Conservation (phyloP, 768 basidiomycete species). For the Scleroderma citrinum region DNA sequence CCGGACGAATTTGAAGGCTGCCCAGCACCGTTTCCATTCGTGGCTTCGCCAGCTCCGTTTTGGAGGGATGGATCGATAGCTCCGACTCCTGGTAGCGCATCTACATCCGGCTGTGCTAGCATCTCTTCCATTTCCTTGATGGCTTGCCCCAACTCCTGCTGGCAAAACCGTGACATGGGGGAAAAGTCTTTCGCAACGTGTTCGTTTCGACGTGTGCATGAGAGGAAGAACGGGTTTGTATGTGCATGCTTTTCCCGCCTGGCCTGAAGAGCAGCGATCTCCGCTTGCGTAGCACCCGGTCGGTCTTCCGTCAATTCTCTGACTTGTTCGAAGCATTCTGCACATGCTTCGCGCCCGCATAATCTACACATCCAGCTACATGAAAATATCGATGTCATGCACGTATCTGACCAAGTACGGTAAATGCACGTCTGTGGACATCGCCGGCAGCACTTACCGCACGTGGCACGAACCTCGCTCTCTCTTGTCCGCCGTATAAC, state of each 20-base stretch:
- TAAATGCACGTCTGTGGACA: slow-evolving; percentile 3
- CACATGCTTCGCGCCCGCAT: slow-evolving; percentile 87
- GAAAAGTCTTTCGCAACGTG: slow-evolving; percentile 65
- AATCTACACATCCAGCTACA: slow-evolving; percentile 86
- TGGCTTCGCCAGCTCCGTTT: slow-evolving; percentile 5
- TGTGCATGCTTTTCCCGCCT: slow-evolving; percentile 57
- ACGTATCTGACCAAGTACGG: slow-evolving; percentile 59
- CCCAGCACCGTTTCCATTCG: slow-evolving; percentile 5
- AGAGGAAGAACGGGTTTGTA: slow-evolving; percentile 67
- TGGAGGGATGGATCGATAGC: slow-evolving; percentile 27
- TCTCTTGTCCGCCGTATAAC: slow-evolving; percentile 73
- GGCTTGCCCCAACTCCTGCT: slow-evolving; percentile 54
- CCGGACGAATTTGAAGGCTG: slow-evolving; percentile 7
- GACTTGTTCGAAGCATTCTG: slow-evolving; percentile 74
- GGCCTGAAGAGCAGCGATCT: slow-evolving; percentile 44
- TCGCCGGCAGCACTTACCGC: slow-evolving; percentile 47
- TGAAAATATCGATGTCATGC: slow-evolving; percentile 90
- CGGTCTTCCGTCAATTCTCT: slow-evolving; percentile 53
- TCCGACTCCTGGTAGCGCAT: slow-evolving; percentile 17
- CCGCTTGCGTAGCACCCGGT: slow-evolving; percentile 40
- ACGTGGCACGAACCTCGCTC: slow-evolving; percentile 78
- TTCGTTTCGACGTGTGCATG: slow-evolving; percentile 65
- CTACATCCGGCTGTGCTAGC: slow-evolving; percentile 29
- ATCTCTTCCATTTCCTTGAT: slow-evolving; percentile 66
- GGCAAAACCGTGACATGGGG: slow-evolving; percentile 73